Evolutionary conservation across 176 grass and related monocot genomes (phyloP).

Genomic region (Canna indica): DNA sequence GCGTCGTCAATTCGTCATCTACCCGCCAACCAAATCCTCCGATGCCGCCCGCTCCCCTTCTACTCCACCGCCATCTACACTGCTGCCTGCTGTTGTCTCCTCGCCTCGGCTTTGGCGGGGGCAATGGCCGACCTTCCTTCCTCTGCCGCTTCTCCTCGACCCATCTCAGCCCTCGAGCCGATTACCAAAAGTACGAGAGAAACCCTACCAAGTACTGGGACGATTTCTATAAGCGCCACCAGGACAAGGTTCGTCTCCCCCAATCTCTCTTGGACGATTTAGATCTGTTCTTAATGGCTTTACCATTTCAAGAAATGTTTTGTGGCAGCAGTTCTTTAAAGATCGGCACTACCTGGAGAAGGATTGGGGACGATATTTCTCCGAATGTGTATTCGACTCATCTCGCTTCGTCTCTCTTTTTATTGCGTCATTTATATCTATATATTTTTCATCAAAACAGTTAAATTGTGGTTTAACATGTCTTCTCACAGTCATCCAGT

Average conservation of each 20-base stretch:
- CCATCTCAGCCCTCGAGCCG: neutral
- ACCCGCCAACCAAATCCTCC: neutral
- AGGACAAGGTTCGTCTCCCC: slow-evolving; percentile 10
- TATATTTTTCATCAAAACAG: neutral
- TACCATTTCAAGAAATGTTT: neutral
- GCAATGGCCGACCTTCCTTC: neutral
- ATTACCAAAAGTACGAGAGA: slow-evolving; percentile 17
- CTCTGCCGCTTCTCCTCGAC: slow-evolving; percentile 1
- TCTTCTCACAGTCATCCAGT: neutral
- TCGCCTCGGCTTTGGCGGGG: neutral
- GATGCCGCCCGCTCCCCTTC: neutral
- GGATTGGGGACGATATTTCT: slow-evolving; percentile 16
- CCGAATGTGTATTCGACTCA: neutral
- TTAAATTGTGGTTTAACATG: neutral
- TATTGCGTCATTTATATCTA: neutral
- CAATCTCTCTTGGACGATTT: neutral
- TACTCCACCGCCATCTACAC: neutral
- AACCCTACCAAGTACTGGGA: slow-evolving; percentile 23
- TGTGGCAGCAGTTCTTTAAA: slow-evolving; percentile 12
- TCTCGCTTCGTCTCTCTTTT: neutral
- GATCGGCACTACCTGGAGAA: slow-evolving; percentile 26
- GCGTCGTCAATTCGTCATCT: neutral
- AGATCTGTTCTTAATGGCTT: neutral
- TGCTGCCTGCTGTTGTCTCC: neutral
- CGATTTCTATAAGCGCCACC: slow-evolving; percentile 21